A percentile compares a stretch with the other conserved stretches of the same genome.
phyloP scores from a whole-genome alignment of 2,329 filamentous ascomycete species.

The Epicoccum nigrum region DNA sequence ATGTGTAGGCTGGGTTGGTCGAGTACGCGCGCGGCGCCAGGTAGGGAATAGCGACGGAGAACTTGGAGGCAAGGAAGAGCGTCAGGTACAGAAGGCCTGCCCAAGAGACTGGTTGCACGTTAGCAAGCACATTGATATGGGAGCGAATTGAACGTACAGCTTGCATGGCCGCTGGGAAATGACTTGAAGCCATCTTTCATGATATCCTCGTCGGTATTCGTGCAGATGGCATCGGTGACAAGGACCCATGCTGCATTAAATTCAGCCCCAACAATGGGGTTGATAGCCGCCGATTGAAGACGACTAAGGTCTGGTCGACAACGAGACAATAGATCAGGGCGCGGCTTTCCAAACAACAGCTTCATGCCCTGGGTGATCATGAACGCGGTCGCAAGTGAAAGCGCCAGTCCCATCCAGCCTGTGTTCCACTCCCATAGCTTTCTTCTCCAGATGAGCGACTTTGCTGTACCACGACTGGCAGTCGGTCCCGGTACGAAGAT shows the following conservation, averaged over 20 bases:
- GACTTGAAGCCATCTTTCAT: slow-evolving; percentile 83
- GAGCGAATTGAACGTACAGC: slow-evolving; percentile 54
- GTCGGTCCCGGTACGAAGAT: slow-evolving; percentile 74
- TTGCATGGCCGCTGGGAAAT: slow-evolving; percentile 80
- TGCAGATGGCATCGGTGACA: slow-evolving; percentile 79
- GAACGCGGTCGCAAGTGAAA: slow-evolving; percentile 74
- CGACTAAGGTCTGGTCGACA: slow-evolving; percentile 77
- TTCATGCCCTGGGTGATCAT: slow-evolving; percentile 88
- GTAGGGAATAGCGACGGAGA: slow-evolving; percentile 75
- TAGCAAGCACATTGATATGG: neutral
- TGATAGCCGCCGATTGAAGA: slow-evolving; percentile 60
- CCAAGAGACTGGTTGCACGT: slow-evolving; percentile 62
- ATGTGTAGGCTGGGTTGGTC: slow-evolving; percentile 57
- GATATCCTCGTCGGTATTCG: slow-evolving; percentile 63
- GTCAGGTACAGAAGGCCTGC: slow-evolving; percentile 84
- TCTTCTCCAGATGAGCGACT: slow-evolving; percentile 72
- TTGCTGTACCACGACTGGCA: slow-evolving; percentile 67
- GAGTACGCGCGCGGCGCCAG: slow-evolving; percentile 59
- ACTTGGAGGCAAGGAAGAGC: slow-evolving; percentile 85
- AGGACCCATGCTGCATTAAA: slow-evolving; percentile 66
- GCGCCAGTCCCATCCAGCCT: slow-evolving; percentile 79
- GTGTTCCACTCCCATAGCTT: slow-evolving; percentile 92
- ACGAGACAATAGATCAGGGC: slow-evolving; percentile 69
- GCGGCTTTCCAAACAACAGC: slow-evolving; percentile 69
- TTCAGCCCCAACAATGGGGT: slow-evolving; percentile 59